Evolutionary conservation across 352 stramenopile genomes (phyloP).

Genomic region (Phytophthora podocarpi): DNA sequence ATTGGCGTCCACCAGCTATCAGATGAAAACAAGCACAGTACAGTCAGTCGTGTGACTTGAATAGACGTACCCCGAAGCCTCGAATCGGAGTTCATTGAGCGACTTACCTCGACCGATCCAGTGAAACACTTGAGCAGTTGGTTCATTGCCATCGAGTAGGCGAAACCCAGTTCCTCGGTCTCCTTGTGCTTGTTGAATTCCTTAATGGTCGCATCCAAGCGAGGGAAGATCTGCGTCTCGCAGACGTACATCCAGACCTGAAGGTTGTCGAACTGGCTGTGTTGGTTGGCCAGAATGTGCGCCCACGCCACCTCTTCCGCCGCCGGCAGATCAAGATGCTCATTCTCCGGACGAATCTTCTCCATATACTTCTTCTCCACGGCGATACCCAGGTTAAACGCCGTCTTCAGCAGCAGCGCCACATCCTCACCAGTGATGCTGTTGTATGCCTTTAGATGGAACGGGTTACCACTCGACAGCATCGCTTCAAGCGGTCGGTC

Average conservation of each 20-base stretch:
- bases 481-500: constrained; percentile 66
- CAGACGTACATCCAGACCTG: constrained; percentile 84
- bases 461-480: constrained; percentile 71
- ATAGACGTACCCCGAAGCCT: too few relatives aligned
- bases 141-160: constrained; percentile 78
- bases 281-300: constrained; percentile 82
- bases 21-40: constrained; percentile 2
- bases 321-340: constrained; percentile 45
- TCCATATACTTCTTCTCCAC: constrained; percentile 87
- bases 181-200: constrained; percentile 62
- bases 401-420: constrained; percentile 73
- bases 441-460: constrained; percentile 54
- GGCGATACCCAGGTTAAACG: constrained; percentile 82
- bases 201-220: constrained; percentile 64
- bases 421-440: constrained; percentile 63
- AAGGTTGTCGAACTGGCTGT: constrained; percentile 85
- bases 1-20: constrained; percentile 57
- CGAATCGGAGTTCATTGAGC: not conserved
- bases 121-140: constrained; percentile 86
- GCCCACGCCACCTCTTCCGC: constrained; percentile 78
- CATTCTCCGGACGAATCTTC: constrained; percentile 49
- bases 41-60: constrained; percentile 2
- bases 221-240: constrained; percentile 82
- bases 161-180: constrained; percentile 78
- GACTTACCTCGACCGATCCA: constrained; percentile 71